Conservation (phyloP, 2,329 filamentous ascomycete species). For the Ramichloridium luteum region DNA sequence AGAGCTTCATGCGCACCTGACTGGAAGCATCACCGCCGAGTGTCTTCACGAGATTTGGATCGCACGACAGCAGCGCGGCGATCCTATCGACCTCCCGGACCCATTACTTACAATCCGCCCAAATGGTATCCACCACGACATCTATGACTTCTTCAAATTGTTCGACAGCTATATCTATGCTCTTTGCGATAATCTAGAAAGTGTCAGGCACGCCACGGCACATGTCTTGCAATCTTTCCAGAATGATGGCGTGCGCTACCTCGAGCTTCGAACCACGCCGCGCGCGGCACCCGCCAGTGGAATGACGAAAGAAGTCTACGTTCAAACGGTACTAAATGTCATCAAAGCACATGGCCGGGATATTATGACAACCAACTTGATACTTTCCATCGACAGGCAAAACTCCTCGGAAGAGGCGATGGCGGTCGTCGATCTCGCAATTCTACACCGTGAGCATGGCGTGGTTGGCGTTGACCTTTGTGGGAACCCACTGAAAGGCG, state of each 20-base stretch:
- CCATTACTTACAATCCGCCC: conserved; percentile 56
- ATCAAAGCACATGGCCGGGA: conserved; percentile 41
- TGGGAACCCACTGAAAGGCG: conserved; percentile 56
- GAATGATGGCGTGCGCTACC: conserved; percentile 59
- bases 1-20: conserved; percentile 67
- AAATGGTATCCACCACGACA: conserved; percentile 32
- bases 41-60: conserved; percentile 67
- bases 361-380: conserved; percentile 37
- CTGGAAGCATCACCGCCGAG: conserved; percentile 61
- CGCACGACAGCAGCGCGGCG: conserved; percentile 37
- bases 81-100: conserved; percentile 45
- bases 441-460: conserved; percentile 34
- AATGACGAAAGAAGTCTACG: conserved; percentile 52
- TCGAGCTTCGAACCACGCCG: conserved; percentile 72
- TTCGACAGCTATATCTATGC: conserved; percentile 72
- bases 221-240: conserved; percentile 56
- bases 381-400: conserved; percentile 63
- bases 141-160: conserved; percentile 57
- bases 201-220: conserved; percentile 47
- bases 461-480: conserved; percentile 70
- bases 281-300: conserved; percentile 44
- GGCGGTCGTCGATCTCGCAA: conserved; percentile 53
- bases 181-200: conserved; percentile 49
- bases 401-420: conserved; percentile 46
- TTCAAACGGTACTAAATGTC: conserved; percentile 52